Conservation (phyloP, 73 alveolate species). For the Tetrahymena elliotti region DNA sequence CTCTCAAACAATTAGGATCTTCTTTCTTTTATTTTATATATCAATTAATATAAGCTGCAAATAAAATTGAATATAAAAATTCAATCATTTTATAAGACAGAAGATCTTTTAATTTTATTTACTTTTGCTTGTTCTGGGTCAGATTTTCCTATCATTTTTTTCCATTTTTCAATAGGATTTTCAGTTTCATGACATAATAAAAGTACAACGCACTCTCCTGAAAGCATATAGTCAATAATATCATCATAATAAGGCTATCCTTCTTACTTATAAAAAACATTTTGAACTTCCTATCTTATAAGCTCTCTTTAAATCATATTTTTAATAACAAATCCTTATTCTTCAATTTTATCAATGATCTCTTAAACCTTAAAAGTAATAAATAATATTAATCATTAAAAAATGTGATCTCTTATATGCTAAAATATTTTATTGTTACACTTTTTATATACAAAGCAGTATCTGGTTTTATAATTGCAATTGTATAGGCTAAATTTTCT, state of each 20-base stretch:
- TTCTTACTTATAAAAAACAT: constrained; percentile 66
- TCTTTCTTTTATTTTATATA: background rate
- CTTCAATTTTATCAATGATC: constrained; percentile 64
- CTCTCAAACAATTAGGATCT: constrained; percentile 73
- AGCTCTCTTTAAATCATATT: constrained; percentile 52
- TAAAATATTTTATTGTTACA: background rate
- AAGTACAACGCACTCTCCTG: constrained; percentile 80
- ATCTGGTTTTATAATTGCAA: constrained; percentile 74
- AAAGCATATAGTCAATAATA: constrained; percentile 65
- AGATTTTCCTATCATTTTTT: constrained; percentile 80
- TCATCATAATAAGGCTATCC: constrained; percentile 65
- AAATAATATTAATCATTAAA: background rate
- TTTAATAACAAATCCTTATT: constrained; percentile 67
- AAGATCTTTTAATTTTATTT: no score
- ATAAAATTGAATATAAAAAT: background rate
- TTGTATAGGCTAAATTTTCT: constrained; percentile 68
- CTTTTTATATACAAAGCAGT: constrained; percentile 56
- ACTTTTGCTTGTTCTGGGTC: constrained; percentile 83
- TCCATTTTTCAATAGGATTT: constrained; percentile 86
- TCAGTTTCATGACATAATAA: constrained; percentile 68
- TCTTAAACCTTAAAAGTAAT: constrained; percentile 40
- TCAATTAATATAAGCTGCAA: background rate
- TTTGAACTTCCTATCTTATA: constrained; percentile 74
- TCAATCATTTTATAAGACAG: background rate
- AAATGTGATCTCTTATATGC: background rate